These are phyloP conservation scores for Penicillium sp. DNA, from an alignment of 2,329 filamentous ascomycete genomes.

Conservation along the genomic window DNA sequence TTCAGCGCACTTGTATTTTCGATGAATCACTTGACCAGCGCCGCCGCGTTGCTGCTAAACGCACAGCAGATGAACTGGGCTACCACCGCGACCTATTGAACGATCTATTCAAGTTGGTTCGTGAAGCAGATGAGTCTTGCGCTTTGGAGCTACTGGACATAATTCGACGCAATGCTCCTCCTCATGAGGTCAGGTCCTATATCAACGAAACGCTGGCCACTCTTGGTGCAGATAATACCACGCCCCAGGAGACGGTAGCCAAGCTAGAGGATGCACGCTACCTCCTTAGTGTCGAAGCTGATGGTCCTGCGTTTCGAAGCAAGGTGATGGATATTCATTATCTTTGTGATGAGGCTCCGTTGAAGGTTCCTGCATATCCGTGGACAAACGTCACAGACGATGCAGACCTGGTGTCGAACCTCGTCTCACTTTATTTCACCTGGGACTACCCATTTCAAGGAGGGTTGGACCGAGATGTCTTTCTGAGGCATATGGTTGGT, in stretches of 20 bases:
- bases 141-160: constrained; percentile 33
- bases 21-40: constrained; percentile 62
- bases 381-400: constrained; percentile 85
- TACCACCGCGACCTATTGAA: constrained; percentile 42
- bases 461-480: constrained; percentile 76
- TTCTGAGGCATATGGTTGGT: constrained; percentile 54
- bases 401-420: constrained; percentile 71
- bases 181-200: constrained; percentile 38
- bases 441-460: constrained; percentile 93
- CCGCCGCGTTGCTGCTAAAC: constrained; percentile 41
- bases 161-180: constrained; percentile 35
- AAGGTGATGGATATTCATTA: constrained; percentile 46
- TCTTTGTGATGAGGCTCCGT: constrained; percentile 38
- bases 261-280: constrained; percentile 32
- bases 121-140: constrained; percentile 32
- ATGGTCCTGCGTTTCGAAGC: constrained; percentile 33
- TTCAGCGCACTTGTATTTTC: constrained; percentile 49
- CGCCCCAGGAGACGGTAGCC: constrained; percentile 15
- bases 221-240: constrained; percentile 9
- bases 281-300: constrained; percentile 32
- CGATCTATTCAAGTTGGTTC: constrained; percentile 37
- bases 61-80: constrained; percentile 41
- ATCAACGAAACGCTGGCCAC: constrained; percentile 32
- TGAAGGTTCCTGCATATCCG: constrained; percentile 45
- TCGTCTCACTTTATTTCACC: constrained; percentile 88